Percentiles rank a stretch among this genome's conserved stretches.
phyloP scores from a whole-genome alignment of 345 rosid genomes.

The Citrus unshiu region DNA sequence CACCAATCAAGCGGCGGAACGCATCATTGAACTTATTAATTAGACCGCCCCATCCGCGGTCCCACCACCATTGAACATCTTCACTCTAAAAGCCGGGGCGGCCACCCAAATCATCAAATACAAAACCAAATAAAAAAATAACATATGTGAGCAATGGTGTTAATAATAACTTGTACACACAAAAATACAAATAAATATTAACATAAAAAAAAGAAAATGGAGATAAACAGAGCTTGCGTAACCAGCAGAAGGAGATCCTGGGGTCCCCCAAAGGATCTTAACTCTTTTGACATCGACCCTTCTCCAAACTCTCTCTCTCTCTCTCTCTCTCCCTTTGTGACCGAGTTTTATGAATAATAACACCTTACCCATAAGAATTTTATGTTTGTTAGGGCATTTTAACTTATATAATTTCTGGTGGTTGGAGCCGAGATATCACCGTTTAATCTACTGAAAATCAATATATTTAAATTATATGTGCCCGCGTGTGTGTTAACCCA shows the following conservation, averaged over 20 bases:
- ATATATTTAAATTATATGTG: no score
- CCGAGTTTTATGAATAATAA: not conserved
- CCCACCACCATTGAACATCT: conserved; percentile 26
- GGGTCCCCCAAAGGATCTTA: conserved; percentile 43
- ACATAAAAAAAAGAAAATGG: not conserved
- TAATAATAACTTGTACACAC: no score
- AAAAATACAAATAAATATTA: not conserved
- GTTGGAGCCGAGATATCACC: conserved; percentile 17
- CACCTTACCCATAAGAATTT: conserved; percentile 13
- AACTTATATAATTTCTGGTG: conserved; percentile 13
- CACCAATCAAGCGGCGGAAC: conserved; percentile 76
- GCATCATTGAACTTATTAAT: conserved; percentile 50
- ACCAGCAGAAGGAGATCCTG: conserved; percentile 49
- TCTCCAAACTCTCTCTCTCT: conserved; percentile 33
- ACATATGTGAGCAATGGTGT: no score
- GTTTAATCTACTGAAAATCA: no score
- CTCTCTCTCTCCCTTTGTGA: not conserved
- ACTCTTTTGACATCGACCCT: conserved; percentile 39
- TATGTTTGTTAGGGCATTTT: conserved; percentile 6
- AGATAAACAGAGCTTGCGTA: conserved; percentile 44
- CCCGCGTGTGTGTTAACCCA: not conserved
- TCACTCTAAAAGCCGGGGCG: conserved; percentile 35
- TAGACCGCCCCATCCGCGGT: conserved; percentile 22
- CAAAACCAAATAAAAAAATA: not conserved
- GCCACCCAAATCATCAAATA: conserved; percentile 19